Conservation (phyloP, 257 asterid genomes). For the Przewalskia tangutica region DNA sequence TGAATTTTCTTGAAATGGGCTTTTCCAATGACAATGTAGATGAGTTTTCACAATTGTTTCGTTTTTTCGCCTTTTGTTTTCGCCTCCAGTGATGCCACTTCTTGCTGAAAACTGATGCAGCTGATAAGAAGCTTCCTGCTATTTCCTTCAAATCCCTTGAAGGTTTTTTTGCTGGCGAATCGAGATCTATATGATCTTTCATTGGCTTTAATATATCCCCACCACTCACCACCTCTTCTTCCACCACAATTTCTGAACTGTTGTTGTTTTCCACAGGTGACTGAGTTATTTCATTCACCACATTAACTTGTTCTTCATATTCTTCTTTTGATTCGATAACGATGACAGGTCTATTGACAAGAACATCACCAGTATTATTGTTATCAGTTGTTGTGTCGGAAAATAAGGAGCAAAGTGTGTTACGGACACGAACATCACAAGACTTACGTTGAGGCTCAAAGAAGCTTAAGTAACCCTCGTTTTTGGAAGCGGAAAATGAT, state of each 20-base stretch:
- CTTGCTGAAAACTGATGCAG: conserved; percentile 83
- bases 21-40: conserved; percentile 57
- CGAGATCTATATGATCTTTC: conserved; percentile 59
- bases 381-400: conserved; percentile 7
- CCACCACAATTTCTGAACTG: conserved; percentile 33
- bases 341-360: conserved; percentile 23
- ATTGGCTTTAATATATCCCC: conserved; percentile 28
- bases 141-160: conserved; percentile 29
- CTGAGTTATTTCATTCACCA: conserved; percentile 22
- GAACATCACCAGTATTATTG: not conserved
- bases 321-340: conserved; percentile 10
- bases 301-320: conserved; percentile 12
- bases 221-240: conserved; percentile 21
- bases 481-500: conserved; percentile 77
- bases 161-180: conserved; percentile 37
- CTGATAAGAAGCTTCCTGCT: conserved; percentile 54
- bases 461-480: conserved; percentile 48
- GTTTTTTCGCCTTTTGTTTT: conserved; percentile 72
- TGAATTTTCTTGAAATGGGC: conserved; percentile 53
- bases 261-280: conserved; percentile 3
- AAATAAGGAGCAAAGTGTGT: conserved; percentile 53
- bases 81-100: conserved; percentile 87
- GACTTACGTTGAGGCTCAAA: conserved; percentile 85
- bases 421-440: conserved; percentile 75
- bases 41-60: conserved; percentile 23